Evolutionary conservation across 257 asterid genomes (phyloP), one percentile per base, ranked within the genome.

Genomic region (Asclepias syriaca): DNA sequence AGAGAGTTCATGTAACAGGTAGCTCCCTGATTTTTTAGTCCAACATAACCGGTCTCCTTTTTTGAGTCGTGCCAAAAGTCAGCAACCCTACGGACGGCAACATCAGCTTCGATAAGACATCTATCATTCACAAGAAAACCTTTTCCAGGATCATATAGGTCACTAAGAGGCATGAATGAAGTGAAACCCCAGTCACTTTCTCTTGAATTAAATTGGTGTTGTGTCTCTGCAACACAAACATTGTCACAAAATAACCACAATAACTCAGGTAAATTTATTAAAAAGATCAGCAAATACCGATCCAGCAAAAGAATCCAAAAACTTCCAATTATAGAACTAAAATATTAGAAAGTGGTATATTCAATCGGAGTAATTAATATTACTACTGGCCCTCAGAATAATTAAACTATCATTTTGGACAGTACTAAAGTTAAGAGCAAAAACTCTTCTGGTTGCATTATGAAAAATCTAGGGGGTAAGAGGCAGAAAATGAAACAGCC

Each of bases 171-270:
- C 93, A 87, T 87, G 84, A 87, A 87, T 59, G 90, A 87, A 51
- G 89, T 84, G 84, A 85, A 87, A 70, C 93, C 93, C 89, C 90
- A 87, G 76, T 87, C 93, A 78, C 90, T 85, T 81, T 85, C 90
- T 77, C 90, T 82, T 18, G 81, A 76, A 79, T 87, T 81, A 81
- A 87, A 87, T 81, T 84, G 93, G 77, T 87, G 90, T n/a, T 84
- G 90, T 13, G 93, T 84, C 60, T 87, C 90, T 87, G 93, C 82
- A 77, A 60, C 77, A 72, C 6, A 16, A 51, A 66, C 65, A 45
- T 72, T 72, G 63, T 66, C 57, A 77, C 22, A 27, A 24, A 37
- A 37, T 69, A 69, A 37, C 49, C 64, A 58, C 59, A 53, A 68
- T 15, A 61, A 45, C 55, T 74, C 60, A 16, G 34, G 1, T 46